A percentile compares a stretch with the other conserved stretches of the same genome.
Evolutionary conservation across 371 early-diverging fungal genomes (phyloP).

Genomic region (Mucor velutinosus): DNA sequence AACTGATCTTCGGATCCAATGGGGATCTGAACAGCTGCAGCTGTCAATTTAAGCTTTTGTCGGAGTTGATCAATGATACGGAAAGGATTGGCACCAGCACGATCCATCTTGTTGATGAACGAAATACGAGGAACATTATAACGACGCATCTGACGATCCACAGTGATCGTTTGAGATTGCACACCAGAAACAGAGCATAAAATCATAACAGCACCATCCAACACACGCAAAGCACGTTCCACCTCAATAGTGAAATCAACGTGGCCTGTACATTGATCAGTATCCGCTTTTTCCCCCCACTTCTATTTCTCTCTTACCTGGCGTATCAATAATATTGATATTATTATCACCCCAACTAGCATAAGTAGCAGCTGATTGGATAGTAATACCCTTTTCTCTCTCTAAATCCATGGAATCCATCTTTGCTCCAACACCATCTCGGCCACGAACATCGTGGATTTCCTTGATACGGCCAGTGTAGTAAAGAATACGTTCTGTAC

Average conservation of each 20-base stretch:
- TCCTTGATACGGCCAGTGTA: conserved; percentile 96
- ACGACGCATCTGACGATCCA: conserved; percentile 93
- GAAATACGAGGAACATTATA: conserved; percentile 87
- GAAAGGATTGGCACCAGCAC: conserved; percentile 94
- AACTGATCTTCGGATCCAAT: conserved; percentile 91
- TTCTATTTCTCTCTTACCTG: too few species aligned
- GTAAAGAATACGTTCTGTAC: conserved; percentile 96
- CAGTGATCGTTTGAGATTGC: conserved; percentile 95
- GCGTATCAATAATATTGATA: conserved; percentile 92
- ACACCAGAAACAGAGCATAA: conserved; percentile 89
- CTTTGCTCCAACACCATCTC: conserved; percentile 97
- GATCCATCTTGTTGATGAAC: conserved; percentile 93
- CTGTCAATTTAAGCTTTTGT: conserved; percentile 84
- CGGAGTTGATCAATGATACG: conserved; percentile 91
- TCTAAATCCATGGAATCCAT: conserved; percentile 99
- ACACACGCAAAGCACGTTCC: conserved; percentile 87
- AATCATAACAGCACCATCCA: conserved; percentile 90
- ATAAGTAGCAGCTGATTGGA: conserved; percentile 90
- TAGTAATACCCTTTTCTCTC: conserved; percentile 95
- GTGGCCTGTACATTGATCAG: conserved; percentile 61
- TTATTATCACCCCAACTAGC: conserved; percentile 81
- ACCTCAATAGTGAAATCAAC: conserved; percentile 95
- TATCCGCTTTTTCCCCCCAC: too few species aligned
- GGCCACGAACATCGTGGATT: conserved; percentile 97
- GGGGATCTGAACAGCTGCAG: conserved; percentile 93